phyloP scores from a whole-genome alignment of 345 rosid genomes.

The Theobroma cacao region DNA sequence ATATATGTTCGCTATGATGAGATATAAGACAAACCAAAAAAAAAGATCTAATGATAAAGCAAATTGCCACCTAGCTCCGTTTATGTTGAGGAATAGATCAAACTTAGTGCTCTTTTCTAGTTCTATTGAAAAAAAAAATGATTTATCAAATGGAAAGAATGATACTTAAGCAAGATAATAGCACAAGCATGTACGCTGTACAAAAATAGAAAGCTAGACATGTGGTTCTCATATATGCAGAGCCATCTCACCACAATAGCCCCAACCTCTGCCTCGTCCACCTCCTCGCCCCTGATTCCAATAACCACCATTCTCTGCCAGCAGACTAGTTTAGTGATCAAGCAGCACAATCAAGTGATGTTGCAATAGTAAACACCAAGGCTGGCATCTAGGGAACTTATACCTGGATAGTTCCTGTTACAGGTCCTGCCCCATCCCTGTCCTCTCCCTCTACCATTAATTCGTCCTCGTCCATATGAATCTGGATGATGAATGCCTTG shows the following conservation, averaged over 20 bases:
- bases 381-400: not conserved
- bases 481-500: conserved; percentile 15
- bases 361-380: not conserved
- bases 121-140: not conserved
- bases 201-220: not conserved
- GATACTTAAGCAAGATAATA: too few relatives aligned
- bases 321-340: not conserved
- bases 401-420: conserved; percentile 42
- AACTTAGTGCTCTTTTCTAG: not conserved
- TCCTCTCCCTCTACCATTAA: conserved; percentile 58
- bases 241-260: conserved; percentile 42
- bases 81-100: too few relatives aligned
- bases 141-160: not conserved
- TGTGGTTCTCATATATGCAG: not conserved
- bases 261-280: conserved; percentile 52
- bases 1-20: too few relatives aligned
- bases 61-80: too few relatives aligned
- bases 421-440: conserved; percentile 33
- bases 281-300: conserved; percentile 40
- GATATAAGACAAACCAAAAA: too few relatives aligned
- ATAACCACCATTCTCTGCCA: conserved; percentile 32
- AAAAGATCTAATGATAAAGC: too few relatives aligned
- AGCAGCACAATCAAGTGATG: not conserved
- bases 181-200: too few relatives aligned
- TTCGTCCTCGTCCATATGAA: conserved; percentile 42